Conservation (phyloP, 805 yeast species). For the Metschnikowia shivogae region DNA sequence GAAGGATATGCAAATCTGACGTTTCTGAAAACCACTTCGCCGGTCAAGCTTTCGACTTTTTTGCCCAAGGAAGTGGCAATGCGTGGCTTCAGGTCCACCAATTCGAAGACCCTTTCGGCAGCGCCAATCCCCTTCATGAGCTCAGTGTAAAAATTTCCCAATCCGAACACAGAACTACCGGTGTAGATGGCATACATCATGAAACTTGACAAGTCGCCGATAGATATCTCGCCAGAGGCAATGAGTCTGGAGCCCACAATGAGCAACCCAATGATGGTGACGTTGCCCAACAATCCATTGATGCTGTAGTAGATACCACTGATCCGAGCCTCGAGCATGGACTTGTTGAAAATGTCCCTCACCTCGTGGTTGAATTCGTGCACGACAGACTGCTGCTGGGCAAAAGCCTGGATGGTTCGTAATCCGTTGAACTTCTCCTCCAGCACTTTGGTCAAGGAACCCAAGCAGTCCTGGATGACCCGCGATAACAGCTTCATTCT, state of each 20-base stretch:
- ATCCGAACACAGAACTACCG: slow-evolving; percentile 87
- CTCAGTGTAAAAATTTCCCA: slow-evolving; percentile 88
- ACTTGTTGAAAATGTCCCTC: slow-evolving; percentile 57
- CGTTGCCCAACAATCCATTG: slow-evolving; percentile 82
- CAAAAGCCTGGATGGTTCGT: slow-evolving; percentile 84
- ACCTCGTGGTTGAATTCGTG: slow-evolving; percentile 71
- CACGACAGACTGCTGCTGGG: slow-evolving; percentile 77
- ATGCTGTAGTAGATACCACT: slow-evolving; percentile 74
- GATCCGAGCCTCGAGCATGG: slow-evolving; percentile 74
- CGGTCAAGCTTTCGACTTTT: slow-evolving; percentile 40
- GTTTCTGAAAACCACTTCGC: slow-evolving; percentile 58
- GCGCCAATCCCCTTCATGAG: slow-evolving; percentile 98
- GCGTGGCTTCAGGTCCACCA: slow-evolving; percentile 70
- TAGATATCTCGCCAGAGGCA: slow-evolving; percentile 64
- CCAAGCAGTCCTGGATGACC: slow-evolving; percentile 77
- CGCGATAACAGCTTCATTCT: slow-evolving; percentile 70
- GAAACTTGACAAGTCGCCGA: slow-evolving; percentile 88
- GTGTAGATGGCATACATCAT: slow-evolving; percentile 95
- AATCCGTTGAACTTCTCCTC: slow-evolving; percentile 88
- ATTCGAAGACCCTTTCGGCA: slow-evolving; percentile 83
- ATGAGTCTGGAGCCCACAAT: slow-evolving; percentile 83
- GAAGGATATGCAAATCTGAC: slow-evolving; percentile 81
- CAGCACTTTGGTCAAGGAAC: slow-evolving; percentile 80
- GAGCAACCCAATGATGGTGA: slow-evolving; percentile 70
- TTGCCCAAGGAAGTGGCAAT: slow-evolving; percentile 66